Evolutionary conservation across 2,329 filamentous ascomycete genomes (phyloP).

Genomic region (Fusarium graminum): DNA sequence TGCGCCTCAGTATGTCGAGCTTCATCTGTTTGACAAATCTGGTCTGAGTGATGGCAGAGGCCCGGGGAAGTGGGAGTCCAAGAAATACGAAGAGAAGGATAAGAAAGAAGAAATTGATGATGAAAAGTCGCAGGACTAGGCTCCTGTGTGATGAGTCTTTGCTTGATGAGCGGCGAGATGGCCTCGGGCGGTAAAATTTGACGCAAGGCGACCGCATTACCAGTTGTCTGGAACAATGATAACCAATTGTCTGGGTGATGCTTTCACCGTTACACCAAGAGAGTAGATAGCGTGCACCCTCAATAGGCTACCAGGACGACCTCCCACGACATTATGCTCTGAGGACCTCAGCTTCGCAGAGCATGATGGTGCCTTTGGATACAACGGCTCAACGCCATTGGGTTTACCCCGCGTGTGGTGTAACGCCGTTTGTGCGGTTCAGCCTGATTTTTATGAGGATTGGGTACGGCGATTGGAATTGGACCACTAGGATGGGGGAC

Average conservation of each 20-base stretch:
- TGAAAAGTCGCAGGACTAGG: constrained; percentile 21
- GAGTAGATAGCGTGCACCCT: neutral
- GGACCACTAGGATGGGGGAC: constrained; percentile 36
- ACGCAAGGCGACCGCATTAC: constrained; percentile 32
- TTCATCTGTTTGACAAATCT: constrained; percentile 64
- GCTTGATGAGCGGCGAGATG: constrained; percentile 19
- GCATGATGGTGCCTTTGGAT: constrained; percentile 19
- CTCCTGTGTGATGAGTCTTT: neutral
- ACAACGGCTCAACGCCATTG: constrained; percentile 32
- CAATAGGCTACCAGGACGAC: constrained; percentile 7
- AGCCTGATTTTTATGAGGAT: constrained; percentile 44
- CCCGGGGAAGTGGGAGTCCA: constrained; percentile 5
- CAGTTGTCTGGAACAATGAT: constrained; percentile 13
- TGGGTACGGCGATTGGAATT: constrained; percentile 27
- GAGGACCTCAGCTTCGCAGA: constrained; percentile 29
- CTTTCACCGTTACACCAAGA: constrained; percentile 26
- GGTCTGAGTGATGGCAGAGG: constrained; percentile 42
- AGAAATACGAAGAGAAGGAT: constrained; percentile 4
- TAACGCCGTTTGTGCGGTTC: constrained; percentile 33
- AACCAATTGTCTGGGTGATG: constrained; percentile 39
- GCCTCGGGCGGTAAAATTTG: constrained; percentile 26
- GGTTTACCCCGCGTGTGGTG: constrained; percentile 49
- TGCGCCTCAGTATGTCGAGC: constrained; percentile 62
- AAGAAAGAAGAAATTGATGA: constrained; percentile 5
- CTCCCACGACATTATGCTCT: neutral